A percentile compares a stretch with the other conserved stretches of the same genome.
Evolutionary conservation across 305 asterid species (phyloP).

Genomic region (Andrographis paniculata): DNA sequence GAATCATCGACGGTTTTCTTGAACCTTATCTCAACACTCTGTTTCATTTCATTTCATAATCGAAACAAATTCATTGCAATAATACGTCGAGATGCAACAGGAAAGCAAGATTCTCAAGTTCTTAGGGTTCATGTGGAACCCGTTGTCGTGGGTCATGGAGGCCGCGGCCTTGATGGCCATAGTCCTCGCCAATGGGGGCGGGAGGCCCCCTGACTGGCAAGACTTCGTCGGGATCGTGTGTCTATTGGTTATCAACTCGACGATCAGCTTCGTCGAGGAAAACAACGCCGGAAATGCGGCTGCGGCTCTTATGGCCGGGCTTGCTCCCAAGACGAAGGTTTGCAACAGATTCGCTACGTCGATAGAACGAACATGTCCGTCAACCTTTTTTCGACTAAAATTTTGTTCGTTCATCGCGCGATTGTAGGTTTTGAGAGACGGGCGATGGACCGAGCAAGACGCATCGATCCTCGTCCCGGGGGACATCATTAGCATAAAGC

Average conservation of each 20-base stretch:
- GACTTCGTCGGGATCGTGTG: too few species aligned
- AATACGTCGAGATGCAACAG: too few species aligned
- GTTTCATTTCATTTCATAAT: neutral
- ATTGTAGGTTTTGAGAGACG: conserved; percentile 27
- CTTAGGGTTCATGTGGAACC: conserved; percentile 35
- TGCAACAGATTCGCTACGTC: too few species aligned
- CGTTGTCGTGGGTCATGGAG: conserved; percentile 32
- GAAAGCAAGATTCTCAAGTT: conserved; percentile 34
- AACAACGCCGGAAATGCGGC: too few species aligned
- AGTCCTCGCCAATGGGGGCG: conserved; percentile 26
- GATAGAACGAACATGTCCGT: too few species aligned
- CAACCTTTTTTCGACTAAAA: too few species aligned
- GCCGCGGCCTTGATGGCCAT: conserved; percentile 32
- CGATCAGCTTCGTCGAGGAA: too few species aligned
- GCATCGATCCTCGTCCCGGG: conserved; percentile 32
- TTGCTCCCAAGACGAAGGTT: too few species aligned
- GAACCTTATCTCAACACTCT: neutral
- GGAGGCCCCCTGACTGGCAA: too few species aligned
- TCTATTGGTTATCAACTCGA: too few species aligned
- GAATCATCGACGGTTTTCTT: neutral
- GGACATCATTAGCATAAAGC: conserved; percentile 29
- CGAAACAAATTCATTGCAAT: neutral
- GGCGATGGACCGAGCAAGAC: conserved; percentile 31
- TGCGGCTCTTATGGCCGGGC: too few species aligned
- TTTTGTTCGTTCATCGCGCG: too few species aligned